Evolutionary conservation across 2,329 filamentous ascomycete species (phyloP), one percentile per base, ranked within the genome.

Genomic region (Tolypocladium paradoxum): DNA sequence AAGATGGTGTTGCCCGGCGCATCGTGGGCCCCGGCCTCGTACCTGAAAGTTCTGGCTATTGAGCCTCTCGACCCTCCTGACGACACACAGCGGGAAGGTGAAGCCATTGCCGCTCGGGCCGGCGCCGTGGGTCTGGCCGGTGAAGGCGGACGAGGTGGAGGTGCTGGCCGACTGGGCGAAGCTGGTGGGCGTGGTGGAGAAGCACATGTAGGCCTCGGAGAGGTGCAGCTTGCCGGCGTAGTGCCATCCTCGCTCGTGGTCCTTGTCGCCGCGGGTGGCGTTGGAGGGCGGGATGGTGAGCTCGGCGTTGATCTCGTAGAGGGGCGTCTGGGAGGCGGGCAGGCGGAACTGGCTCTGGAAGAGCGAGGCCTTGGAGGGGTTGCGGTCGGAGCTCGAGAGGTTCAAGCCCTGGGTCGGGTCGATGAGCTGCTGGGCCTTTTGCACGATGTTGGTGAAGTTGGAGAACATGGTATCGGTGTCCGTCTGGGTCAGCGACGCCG

Each of bases 301-400:
- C 75, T 99, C 93, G 65, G 93, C 91, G 56, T 88, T 90, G 72
- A 99, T 96, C 76, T 99, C 93, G 73, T 95, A 90, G 54, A 97
- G 80, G 53, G 93, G 93, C 57, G 88, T 91, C 72, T 99, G 92
- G 38, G 89, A 87, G 65, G 90, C 84, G 47, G 93, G 93, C 35
- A 99, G 85, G 60, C 93, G 89, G 75, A 99, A 99, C 72, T 99
- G 93, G 69, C 87, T 86, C 73, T 93, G 90, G 75, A 97, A 99
- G 55, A 97, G 82, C 50, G 87, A 86, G 53, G 90, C 84, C 74
- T 96, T 97, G 65, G 91, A 92, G 49, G 91, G 90, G 67, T 89
- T 87, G 58, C 81, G 82, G 70, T 93, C 88, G 55, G 85, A 82
- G 64, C 84, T 81, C 61, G 85, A 83, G 55, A 88, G 78, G 60